Evolutionary conservation across 1,284 basidiomycete genomes (phyloP), one percentile per base, ranked within the genome.

Genomic region (Pyrrhoderma noxium): DNA sequence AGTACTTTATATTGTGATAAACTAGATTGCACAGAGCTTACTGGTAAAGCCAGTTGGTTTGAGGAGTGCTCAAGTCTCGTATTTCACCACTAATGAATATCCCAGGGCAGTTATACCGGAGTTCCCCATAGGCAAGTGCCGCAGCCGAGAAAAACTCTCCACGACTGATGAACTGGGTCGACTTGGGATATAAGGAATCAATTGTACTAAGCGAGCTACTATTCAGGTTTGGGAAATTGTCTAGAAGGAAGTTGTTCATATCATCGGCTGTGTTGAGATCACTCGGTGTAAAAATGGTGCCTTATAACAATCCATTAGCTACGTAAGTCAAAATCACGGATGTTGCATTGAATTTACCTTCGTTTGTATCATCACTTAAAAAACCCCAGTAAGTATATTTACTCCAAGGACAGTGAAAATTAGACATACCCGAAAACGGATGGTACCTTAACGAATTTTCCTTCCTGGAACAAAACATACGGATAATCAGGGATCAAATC

Each of bases 281-380:
- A 19, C 22, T 47, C 9, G 57, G 57, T 27, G 57, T 54, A 46
- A 59, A 59, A 4, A 47, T 43, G 5, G 57, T 59, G 22, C 57
- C 58, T 47, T 31, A 18, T 23, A 22, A 39, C 11, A 2, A 22
- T 34, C n/a, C 7, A n/a, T 40, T 21, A 40, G 38, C 8, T 7
- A 5, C 14, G 5, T 14, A 16, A 14, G n/a, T 39, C 22, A 14
- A 3, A n/a, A 19, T 22, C 7, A 23, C 13, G 11, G 11, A 11
- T 31, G 5, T 5, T 11, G 27, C n/a, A n/a, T 13, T 19, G 14
- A 9, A 21, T 31, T 39, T 16, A 47, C 46, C 48, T 40, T 58
- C 58, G 44, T 59, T 52, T 13, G 58, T 59, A 37, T 59, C 58
- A 35, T 59, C 58, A 3, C 58, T 59, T 27, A 18, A 18, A 42